Conservation (phyloP, 352 stramenopile species). For the Phytopythium boreale region DNA sequence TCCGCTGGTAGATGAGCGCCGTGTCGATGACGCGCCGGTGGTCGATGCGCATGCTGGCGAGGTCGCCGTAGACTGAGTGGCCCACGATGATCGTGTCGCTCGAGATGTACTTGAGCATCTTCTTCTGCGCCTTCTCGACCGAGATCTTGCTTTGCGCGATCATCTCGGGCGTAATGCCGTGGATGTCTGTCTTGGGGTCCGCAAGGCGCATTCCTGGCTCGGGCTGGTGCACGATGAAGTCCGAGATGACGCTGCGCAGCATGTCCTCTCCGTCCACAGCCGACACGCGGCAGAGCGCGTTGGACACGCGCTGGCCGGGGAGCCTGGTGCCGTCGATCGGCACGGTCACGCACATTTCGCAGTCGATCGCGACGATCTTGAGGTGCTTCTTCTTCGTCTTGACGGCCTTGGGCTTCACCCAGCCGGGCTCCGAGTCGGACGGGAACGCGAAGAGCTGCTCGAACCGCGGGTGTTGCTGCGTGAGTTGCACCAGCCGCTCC, state of each 20-base stretch:
- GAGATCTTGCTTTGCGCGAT: conserved; percentile 75
- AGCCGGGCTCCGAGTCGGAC: conserved; percentile 26
- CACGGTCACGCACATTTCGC: conserved; percentile 83
- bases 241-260: conserved; percentile 61
- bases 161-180: conserved; percentile 71
- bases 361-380: conserved; percentile 79
- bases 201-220: conserved; percentile 56
- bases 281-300: conserved; percentile 78
- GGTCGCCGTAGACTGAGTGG: conserved; percentile 76
- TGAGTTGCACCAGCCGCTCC: conserved; percentile 67
- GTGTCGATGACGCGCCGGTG: conserved; percentile 83
- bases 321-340: conserved; percentile 12
- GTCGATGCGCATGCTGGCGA: conserved; percentile 69
- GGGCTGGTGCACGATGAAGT: conserved; percentile 84
- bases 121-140: conserved; percentile 71
- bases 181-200: conserved; percentile 82
- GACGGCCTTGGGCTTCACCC: conserved; percentile 47
- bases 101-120: conserved; percentile 83
- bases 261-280: conserved; percentile 78
- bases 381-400: conserved; percentile 64
- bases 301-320: conserved; percentile 22
- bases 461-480: conserved; percentile 55
- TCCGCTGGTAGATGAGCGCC: conserved; percentile 73
- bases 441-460: conserved; percentile 59
- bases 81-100: conserved; percentile 82